Percentiles rank a stretch among this genome's conserved stretches.
Conservation (phyloP, 2,329 filamentous ascomycete species). For the Clarireedia sp. region DNA sequence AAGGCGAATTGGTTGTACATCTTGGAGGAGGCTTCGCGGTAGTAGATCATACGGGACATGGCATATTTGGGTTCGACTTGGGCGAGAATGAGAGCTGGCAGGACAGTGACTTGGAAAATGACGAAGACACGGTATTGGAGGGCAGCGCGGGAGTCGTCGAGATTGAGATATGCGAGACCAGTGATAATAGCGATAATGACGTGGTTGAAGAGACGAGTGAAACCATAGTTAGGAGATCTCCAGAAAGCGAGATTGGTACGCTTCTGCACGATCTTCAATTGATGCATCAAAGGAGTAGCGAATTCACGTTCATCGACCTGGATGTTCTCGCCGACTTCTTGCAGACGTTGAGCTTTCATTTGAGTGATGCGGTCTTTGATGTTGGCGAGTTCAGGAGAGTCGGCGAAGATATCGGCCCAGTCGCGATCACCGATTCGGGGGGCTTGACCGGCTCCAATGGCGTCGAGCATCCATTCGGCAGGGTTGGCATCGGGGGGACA, state of each 20-base stretch:
- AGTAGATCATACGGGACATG: conserved; percentile 71
- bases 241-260: conserved; percentile 75
- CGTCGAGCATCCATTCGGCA: conserved; percentile 54
- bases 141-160: conserved; percentile 66
- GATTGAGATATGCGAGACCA: conserved; percentile 70
- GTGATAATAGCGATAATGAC: conserved; percentile 69
- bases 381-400: conserved; percentile 48
- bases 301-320: conserved; percentile 59
- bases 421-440: conserved; percentile 54
- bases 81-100: conserved; percentile 74
- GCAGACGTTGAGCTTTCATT: conserved; percentile 45
- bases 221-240: conserved; percentile 82
- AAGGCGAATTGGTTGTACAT: conserved; percentile 80
- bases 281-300: conserved; percentile 70
- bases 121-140: conserved; percentile 84
- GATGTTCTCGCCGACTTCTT: conserved; percentile 33
- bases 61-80: conserved; percentile 83
- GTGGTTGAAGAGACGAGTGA: conserved; percentile 81
- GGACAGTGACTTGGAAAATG: conserved; percentile 81
- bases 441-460: conserved; percentile 55
- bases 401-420: conserved; percentile 55
- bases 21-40: conserved; percentile 78
- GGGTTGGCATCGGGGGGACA: conserved; percentile 47
- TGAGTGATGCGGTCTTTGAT: conserved; percentile 47
- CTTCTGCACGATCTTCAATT: conserved; percentile 65